Conservation (phyloP, 208 protist genomes). For the Entamoeba histolytica region DNA sequence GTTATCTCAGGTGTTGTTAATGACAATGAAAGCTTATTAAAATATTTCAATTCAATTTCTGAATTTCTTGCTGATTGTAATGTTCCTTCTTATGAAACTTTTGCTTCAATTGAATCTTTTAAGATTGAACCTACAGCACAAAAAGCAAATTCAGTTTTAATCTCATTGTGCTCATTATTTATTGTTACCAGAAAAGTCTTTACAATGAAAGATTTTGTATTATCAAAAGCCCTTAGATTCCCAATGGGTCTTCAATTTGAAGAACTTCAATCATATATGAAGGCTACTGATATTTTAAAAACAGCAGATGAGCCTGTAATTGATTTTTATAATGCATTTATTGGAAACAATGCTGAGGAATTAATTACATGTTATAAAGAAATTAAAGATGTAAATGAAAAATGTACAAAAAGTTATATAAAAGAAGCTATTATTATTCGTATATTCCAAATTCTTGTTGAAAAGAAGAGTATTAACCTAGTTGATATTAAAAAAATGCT, state of each 20-base stretch:
- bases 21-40: too few species aligned
- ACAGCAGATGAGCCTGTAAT: not conserved
- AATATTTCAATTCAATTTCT: not conserved
- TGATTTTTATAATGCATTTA: not conserved
- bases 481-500: not conserved
- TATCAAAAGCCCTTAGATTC: not conserved
- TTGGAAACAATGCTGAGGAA: not conserved
- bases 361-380: not conserved
- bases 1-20: too few species aligned
- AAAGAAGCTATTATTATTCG: not conserved
- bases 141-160: not conserved
- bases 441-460: not conserved
- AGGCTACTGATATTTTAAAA: not conserved
- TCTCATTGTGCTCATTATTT: not conserved
- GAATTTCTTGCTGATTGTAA: not conserved
- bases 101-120: not conserved
- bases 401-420: not conserved
- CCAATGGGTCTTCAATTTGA: not conserved
- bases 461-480: not conserved
- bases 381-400: not conserved
- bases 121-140: not conserved
- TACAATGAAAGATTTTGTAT: not conserved
- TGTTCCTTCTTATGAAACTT: not conserved
- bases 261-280: not conserved
- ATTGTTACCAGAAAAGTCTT: not conserved